phyloP scores from a whole-genome alignment of 2,329 filamentous ascomycete genomes.

The Stagonosporopsis cucurbitacearum region DNA sequence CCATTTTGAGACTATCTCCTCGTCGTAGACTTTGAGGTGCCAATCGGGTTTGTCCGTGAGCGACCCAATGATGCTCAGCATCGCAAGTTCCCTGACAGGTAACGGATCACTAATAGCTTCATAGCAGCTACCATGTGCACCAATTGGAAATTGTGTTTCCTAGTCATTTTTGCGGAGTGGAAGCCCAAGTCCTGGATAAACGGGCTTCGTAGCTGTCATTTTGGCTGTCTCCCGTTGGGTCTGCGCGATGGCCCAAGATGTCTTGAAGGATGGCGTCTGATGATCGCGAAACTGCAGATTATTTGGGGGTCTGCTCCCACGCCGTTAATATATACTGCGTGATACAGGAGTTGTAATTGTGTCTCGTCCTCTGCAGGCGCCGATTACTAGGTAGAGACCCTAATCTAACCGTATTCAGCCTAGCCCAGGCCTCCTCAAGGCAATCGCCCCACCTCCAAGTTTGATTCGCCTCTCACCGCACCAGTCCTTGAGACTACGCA shows the following conservation, averaged over 20 bases:
- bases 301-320: neutral
- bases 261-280: neutral
- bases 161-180: constrained; percentile 15
- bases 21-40: constrained; percentile 50
- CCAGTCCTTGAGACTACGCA: too few relatives aligned
- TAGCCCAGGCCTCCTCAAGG: neutral
- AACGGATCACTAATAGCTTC: constrained; percentile 20
- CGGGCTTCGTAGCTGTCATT: neutral
- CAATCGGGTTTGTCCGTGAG: constrained; percentile 52
- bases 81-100: constrained; percentile 48
- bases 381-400: neutral
- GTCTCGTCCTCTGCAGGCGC: neutral
- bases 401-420: neutral
- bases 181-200: constrained; percentile 30
- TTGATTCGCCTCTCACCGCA: neutral
- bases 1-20: constrained; percentile 36
- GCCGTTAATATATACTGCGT: neutral
- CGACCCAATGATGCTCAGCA: constrained; percentile 50
- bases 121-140: constrained; percentile 21
- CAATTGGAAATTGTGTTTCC: constrained; percentile 16
- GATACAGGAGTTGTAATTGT: neutral
- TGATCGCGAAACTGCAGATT: neutral
- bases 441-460: neutral
- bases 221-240: neutral
- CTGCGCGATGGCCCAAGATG: neutral